These are phyloP conservation scores for Alternaria gaisen DNA, from an alignment of 2,329 filamentous ascomycete species.

Conservation along the genomic window DNA sequence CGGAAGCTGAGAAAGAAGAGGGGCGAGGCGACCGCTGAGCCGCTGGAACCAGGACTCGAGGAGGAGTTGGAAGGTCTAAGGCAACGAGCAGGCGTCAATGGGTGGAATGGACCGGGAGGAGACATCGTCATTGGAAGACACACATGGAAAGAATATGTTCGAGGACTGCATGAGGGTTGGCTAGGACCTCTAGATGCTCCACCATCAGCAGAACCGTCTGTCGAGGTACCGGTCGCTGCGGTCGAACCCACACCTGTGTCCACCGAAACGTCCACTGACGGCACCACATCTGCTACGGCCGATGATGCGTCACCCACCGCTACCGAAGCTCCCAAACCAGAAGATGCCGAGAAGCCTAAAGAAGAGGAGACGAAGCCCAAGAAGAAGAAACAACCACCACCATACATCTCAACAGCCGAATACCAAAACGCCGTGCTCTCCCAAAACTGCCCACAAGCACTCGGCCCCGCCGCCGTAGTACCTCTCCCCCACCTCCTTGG, in stretches of 20 bases:
- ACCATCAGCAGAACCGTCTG: conserved; percentile 27
- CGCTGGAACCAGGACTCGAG: conserved; percentile 60
- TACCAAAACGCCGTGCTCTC: conserved; percentile 75
- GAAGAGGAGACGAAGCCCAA: conserved; percentile 56
- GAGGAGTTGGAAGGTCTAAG: conserved; percentile 72
- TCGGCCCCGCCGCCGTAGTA: conserved; percentile 77
- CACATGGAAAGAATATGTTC: conserved; percentile 96
- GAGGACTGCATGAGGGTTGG: conserved; percentile 96
- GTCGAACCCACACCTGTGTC: conserved; percentile 16
- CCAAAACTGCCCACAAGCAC: conserved; percentile 70
- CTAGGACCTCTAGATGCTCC: conserved; percentile 81
- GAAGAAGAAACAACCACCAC: conserved; percentile 68
- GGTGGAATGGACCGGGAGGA: conserved; percentile 78
- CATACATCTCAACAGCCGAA: conserved; percentile 76
- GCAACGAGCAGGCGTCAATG: conserved; percentile 70
- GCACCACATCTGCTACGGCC: conserved; percentile 20
- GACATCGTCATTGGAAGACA: conserved; percentile 91
- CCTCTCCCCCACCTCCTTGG: conserved; percentile 90
- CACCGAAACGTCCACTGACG: conserved; percentile 21
- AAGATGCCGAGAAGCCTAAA: conserved; percentile 43
- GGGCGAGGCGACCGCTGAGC: conserved; percentile 59
- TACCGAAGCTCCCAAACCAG: conserved; percentile 34
- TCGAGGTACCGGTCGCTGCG: conserved; percentile 29
- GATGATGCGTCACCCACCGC: conserved; percentile 51
- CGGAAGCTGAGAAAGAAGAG: conserved; percentile 70